Base-by-base conservation (phyloP, 306 rosid species). In the Geum urbanum region DNA sequence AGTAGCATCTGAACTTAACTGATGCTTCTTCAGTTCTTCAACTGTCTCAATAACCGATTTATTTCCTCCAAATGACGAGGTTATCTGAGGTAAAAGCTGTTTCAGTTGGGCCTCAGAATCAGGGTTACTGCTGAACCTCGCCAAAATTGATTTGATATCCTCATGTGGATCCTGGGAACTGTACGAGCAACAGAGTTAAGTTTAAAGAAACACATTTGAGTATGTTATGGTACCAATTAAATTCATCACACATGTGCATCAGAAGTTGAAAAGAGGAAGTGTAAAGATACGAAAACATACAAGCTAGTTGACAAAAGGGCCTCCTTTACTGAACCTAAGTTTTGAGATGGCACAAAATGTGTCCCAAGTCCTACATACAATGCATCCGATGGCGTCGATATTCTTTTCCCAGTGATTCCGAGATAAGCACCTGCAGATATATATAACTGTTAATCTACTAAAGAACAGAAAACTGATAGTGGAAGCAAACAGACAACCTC, bases 321-420 rank as follows among this genome's bases (percentile, higher is more conserved):
- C 79, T 89, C 97, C 87, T 87, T 95, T 80, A 95, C 83, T 59
- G 86, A 78, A 27, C 83, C 83, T 69, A 95, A 74, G 86, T 81
- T 91, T 76, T 91, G 92, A 45, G 97, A 95, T 48, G 91, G 91
- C 73, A 95, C 96, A 61, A 82, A 95, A 83, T 95, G 97, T 65
- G 99, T 84, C 78, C 99, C 99, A 32, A 95, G 86, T 32, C 99
- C 96, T 66, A 79, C 88, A 72, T 78, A 95, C 72, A 95, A 82
- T 43, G 99, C 95, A 84, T 95, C 99, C 6, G 95, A 68, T 67
- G 99, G 92, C 45, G 95, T 84, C 8, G 88, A 83, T 72, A 91
- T 82, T 81, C 95, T 87, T 81, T 89, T 95, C 62, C 99, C 97
- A 71, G 99, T 95, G 85, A 95, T 69, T 71, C 99, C 99, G 77